Percentiles rank a stretch among this genome's conserved stretches.
These are phyloP conservation scores for Sporormia fimetaria DNA, from an alignment of 495 filamentous ascomycete species.

Conservation along the genomic window DNA sequence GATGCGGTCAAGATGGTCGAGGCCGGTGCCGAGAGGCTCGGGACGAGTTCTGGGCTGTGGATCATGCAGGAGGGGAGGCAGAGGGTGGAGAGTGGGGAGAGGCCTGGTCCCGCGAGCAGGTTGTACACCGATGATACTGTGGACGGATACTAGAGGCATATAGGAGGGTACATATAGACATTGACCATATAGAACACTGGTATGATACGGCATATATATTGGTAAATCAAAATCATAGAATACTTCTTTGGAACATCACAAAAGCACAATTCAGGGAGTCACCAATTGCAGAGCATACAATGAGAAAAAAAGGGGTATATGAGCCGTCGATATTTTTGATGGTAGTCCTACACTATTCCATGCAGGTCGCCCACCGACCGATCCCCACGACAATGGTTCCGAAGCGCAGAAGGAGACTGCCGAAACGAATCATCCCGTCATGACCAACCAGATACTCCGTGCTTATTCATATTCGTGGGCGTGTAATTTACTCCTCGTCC, in stretches of 20 bases:
- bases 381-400: slow-evolving; percentile 4
- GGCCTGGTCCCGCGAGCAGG: slow-evolving; percentile 25
- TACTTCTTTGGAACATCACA: slow-evolving; percentile 3
- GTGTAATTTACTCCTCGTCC: slow-evolving; percentile 66
- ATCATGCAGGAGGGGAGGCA: slow-evolving; percentile 42
- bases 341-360: slow-evolving; percentile 3
- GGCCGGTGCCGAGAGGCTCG: slow-evolving; percentile 55
- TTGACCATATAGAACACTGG: too few relatives aligned
- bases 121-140: slow-evolving; percentile 29
- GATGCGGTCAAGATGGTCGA: slow-evolving; percentile 48
- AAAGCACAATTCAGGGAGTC: not conserved
- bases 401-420: slow-evolving; percentile 5
- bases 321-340: too few relatives aligned
- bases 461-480: not conserved
- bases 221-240: not conserved
- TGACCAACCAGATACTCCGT: slow-evolving; percentile 14
- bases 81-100: slow-evolving; percentile 15
- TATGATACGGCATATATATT: not conserved
- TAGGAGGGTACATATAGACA: not conserved
- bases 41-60: slow-evolving; percentile 47
- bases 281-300: too few relatives aligned
- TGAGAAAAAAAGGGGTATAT: too few relatives aligned
- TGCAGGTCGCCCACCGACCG: slow-evolving; percentile 6
- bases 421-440: slow-evolving; percentile 8
- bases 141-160: slow-evolving; percentile 20